Evolutionary conservation across 2,329 filamentous ascomycete genomes (phyloP).

Genomic region (Bisporella sp.): DNA sequence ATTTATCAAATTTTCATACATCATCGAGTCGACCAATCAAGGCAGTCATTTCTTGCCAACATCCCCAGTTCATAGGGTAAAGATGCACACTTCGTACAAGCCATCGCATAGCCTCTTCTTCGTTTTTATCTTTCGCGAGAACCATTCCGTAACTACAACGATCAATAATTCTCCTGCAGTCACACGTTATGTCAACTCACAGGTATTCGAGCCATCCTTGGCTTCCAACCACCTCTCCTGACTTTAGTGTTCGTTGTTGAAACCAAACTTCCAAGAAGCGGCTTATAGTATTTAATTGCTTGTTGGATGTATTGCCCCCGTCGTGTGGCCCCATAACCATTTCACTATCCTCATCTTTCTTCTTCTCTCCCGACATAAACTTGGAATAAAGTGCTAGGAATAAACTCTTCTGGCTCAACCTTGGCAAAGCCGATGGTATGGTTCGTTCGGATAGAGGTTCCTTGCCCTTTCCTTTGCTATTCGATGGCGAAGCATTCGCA

Average conservation of each 20-base stretch:
- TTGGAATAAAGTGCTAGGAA: slow-evolving; percentile 92
- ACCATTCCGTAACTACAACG: slow-evolving; percentile 70
- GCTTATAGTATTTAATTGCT: slow-evolving; percentile 71
- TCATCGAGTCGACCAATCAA: slow-evolving; percentile 76
- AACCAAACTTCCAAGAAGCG: slow-evolving; percentile 79
- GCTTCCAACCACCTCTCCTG: slow-evolving; percentile 53
- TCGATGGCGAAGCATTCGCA: slow-evolving; percentile 35
- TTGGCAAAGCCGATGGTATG: slow-evolving; percentile 36
- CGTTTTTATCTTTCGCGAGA: slow-evolving; percentile 84
- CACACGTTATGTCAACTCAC: slow-evolving; percentile 29
- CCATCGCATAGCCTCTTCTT: slow-evolving; percentile 75
- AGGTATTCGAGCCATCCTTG: slow-evolving; percentile 94
- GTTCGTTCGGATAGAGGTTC: slow-evolving; percentile 3
- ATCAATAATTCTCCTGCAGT: slow-evolving; percentile 11
- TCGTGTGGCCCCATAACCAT: slow-evolving; percentile 95
- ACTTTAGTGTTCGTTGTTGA: slow-evolving; percentile 49
- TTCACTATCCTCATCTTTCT: slow-evolving; percentile 92
- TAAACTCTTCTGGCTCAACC: slow-evolving; percentile 80
- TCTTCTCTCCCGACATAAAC: slow-evolving; percentile 88
- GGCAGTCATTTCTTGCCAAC: slow-evolving; percentile 86
- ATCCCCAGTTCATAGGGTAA: slow-evolving; percentile 94
- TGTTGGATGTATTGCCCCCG: slow-evolving; percentile 75
- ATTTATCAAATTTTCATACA: slow-evolving; percentile 40
- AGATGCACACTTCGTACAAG: slow-evolving; percentile 82
- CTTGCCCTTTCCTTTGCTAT: slow-evolving; percentile 31